Conservation (phyloP, 169 alveolate species). For the Eimeria maxima region DNA sequence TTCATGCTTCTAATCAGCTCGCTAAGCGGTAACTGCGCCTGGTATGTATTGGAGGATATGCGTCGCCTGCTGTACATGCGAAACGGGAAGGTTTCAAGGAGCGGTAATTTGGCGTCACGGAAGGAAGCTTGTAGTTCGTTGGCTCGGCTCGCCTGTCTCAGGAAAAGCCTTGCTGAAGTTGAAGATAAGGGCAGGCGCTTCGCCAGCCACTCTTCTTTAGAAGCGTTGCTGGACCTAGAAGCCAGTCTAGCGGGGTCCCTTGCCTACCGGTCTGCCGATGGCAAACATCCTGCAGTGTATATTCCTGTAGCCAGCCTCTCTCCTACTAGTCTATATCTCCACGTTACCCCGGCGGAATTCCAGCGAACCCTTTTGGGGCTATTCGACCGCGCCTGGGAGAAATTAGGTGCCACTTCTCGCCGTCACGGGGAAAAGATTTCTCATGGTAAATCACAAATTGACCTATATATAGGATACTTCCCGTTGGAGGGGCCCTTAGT, state of each 20-base stretch:
- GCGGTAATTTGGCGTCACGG: slow-evolving; percentile 32
- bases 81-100: slow-evolving; percentile 41
- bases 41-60: slow-evolving; percentile 67
- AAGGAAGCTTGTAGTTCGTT: slow-evolving; percentile 60
- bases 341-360: slow-evolving; percentile 51
- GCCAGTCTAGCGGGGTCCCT: slow-evolving; percentile 52
- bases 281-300: slow-evolving; percentile 72
- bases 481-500: not conserved
- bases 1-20: slow-evolving; percentile 33
- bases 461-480: not conserved
- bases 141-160: slow-evolving; percentile 56
- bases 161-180: slow-evolving; percentile 38
- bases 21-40: slow-evolving; percentile 68
- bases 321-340: slow-evolving; percentile 64
- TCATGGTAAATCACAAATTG: slow-evolving; percentile 30
- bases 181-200: slow-evolving; percentile 53
- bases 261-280: slow-evolving; percentile 70
- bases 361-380: slow-evolving; percentile 32
- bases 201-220: not conserved
- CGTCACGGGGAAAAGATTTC: slow-evolving; percentile 54
- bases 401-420: slow-evolving; percentile 29
- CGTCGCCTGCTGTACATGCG: slow-evolving; percentile 65
- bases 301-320: slow-evolving; percentile 52
- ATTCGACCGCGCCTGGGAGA: slow-evolving; percentile 36
- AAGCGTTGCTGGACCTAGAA: slow-evolving; percentile 49